These are phyloP conservation scores for Phytomonas sp. DNA, from an alignment of 208 protist species.

Conservation along the genomic window DNA sequence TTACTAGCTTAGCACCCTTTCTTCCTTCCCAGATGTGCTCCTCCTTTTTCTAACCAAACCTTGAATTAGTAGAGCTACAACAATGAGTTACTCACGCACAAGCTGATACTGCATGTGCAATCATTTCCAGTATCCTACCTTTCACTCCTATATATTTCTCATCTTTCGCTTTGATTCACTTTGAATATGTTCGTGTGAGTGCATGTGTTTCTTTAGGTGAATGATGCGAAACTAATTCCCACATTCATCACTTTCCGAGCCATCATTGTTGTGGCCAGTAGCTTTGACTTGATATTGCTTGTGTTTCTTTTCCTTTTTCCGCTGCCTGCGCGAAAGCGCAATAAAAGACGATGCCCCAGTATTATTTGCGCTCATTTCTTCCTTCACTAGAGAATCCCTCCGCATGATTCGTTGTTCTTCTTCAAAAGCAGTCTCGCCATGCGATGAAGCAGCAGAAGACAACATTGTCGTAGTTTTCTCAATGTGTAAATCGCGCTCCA, in stretches of 20 bases:
- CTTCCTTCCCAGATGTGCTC: not conserved
- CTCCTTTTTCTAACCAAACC: not conserved
- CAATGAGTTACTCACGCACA: not conserved
- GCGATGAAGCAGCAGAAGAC: not conserved
- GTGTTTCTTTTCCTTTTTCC: slow-evolving; percentile 26
- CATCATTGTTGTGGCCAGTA: slow-evolving; percentile 15
- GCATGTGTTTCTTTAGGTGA: slow-evolving; percentile 1
- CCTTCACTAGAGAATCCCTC: not conserved
- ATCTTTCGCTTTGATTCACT: not conserved
- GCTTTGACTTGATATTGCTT: slow-evolving; percentile 18
- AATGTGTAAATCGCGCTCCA: not conserved
- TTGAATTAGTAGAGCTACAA: not conserved
- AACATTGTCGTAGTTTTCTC: not conserved
- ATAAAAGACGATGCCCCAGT: not conserved
- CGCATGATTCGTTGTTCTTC: not conserved
- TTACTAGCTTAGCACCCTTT: not conserved
- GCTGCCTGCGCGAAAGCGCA: slow-evolving; percentile 16
- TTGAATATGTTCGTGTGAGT: slow-evolving; percentile 1
- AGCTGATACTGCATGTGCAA: not conserved
- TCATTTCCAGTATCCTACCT: not conserved
- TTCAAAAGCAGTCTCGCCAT: not conserved
- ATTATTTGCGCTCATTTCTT: not conserved
- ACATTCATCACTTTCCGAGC: not conserved
- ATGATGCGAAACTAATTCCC: not conserved
- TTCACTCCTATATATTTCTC: not conserved